Conservation (phyloP, 2,329 filamentous ascomycete genomes). For the Delphinella strobiligena region DNA sequence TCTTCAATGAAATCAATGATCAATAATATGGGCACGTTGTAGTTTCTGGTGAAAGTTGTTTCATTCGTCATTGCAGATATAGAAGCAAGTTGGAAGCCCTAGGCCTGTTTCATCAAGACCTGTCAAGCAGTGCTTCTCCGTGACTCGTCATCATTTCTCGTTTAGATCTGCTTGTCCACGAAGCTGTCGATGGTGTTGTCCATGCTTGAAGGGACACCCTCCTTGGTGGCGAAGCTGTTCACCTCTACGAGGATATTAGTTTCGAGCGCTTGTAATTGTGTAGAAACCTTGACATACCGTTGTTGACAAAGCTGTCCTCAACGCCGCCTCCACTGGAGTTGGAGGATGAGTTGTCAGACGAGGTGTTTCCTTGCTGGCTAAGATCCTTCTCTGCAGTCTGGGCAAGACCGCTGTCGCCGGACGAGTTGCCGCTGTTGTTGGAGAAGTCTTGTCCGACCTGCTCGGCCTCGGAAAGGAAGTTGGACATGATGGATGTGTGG, state of each 20-base stretch:
- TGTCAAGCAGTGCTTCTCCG: no score
- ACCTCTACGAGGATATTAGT: slow-evolving; percentile 7
- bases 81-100: no score
- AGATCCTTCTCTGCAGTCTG: background rate
- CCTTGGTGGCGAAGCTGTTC: slow-evolving; percentile 13
- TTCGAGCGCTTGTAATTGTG: background rate
- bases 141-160: background rate
- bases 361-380: slow-evolving; percentile 1
- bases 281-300: slow-evolving; percentile 7
- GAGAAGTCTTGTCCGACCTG: background rate
- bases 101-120: no score
- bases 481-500: background rate
- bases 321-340: slow-evolving; percentile 8
- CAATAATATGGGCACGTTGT: no score
- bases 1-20: no score
- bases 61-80: no score
- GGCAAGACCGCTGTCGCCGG: background rate
- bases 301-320: slow-evolving; percentile 10
- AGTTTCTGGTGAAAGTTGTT: no score
- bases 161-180: slow-evolving; percentile 11
- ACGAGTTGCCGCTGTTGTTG: background rate
- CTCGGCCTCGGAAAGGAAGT: background rate
- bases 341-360: background rate
- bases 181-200: slow-evolving; percentile 10
- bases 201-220: slow-evolving; percentile 11